Evolutionary conservation across 345 rosid species (phyloP).

Genomic region (Boechera stricta): DNA sequence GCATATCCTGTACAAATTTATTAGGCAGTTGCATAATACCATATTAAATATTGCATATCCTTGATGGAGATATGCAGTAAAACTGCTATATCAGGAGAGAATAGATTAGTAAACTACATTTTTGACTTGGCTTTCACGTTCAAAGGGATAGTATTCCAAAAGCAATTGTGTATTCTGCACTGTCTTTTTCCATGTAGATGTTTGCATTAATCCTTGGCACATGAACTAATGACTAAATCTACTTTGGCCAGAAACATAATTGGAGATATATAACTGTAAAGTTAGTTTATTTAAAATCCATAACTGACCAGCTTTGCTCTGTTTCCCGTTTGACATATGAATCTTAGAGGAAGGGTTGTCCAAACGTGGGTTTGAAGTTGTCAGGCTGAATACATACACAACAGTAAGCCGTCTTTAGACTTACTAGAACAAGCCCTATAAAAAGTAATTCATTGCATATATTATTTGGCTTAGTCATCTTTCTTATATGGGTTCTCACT

Average conservation of each 20-base stretch:
- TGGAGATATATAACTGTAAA: neutral
- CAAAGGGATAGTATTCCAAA: neutral
- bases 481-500: neutral
- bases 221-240: neutral
- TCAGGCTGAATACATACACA: slow-evolving; percentile 88
- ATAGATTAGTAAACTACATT: neutral
- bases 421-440: neutral
- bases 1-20: neutral
- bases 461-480: neutral
- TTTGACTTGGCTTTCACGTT: neutral
- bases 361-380: slow-evolving; percentile 87
- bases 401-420: slow-evolving; percentile 64
- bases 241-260: neutral
- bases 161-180: neutral
- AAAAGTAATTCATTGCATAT: neutral
- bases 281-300: slow-evolving; percentile 5
- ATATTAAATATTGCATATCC: slow-evolving; percentile 1
- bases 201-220: neutral
- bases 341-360: slow-evolving; percentile 83
- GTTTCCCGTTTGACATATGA: slow-evolving; percentile 36
- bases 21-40: slow-evolving; percentile 13
- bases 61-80: neutral
- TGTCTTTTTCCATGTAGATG: neutral
- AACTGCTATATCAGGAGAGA: neutral
- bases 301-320: slow-evolving; percentile 30